Conservation (phyloP, 768 basidiomycete species). For the Mycena polygramma region DNA sequence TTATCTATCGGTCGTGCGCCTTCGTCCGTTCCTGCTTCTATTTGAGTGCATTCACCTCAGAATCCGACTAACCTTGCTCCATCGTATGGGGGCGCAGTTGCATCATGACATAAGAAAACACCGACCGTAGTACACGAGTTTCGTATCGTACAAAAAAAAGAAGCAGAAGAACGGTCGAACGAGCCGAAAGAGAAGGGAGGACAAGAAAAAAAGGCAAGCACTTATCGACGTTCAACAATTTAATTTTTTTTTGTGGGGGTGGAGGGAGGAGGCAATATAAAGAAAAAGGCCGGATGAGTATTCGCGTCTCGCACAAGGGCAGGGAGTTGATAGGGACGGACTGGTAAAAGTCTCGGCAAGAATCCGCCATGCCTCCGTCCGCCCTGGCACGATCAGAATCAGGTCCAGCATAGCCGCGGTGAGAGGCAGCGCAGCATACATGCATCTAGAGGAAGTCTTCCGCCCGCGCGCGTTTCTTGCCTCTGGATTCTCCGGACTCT, state of each 20-base stretch:
- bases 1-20: not conserved
- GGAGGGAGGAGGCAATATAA: slow-evolving; percentile 22
- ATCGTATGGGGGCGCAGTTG: not conserved
- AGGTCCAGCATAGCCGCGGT: not conserved
- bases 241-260: slow-evolving; percentile 13
- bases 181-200: slow-evolving; percentile 2
- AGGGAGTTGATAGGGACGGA: slow-evolving; percentile 48
- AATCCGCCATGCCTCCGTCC: slow-evolving; percentile 14
- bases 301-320: slow-evolving; percentile 27
- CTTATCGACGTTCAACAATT: slow-evolving; percentile 33
- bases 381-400: slow-evolving; percentile 14
- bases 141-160: slow-evolving; percentile 31
- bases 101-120: slow-evolving; percentile 31
- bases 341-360: slow-evolving; percentile 42
- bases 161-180: slow-evolving; percentile 4
- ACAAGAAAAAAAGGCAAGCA: slow-evolving; percentile 18
- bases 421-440: not conserved
- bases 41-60: slow-evolving; percentile 29
- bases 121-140: slow-evolving; percentile 38
- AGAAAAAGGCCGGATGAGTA: slow-evolving; percentile 37
- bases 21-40: slow-evolving; percentile 22
- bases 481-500: slow-evolving; percentile 71
- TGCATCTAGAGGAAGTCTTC: slow-evolving; percentile 79
- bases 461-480: slow-evolving; percentile 88
- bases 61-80: slow-evolving; percentile 33